Conservation (phyloP, 192 early-diverging fungal genomes). For the Coemansia sp. region DNA sequence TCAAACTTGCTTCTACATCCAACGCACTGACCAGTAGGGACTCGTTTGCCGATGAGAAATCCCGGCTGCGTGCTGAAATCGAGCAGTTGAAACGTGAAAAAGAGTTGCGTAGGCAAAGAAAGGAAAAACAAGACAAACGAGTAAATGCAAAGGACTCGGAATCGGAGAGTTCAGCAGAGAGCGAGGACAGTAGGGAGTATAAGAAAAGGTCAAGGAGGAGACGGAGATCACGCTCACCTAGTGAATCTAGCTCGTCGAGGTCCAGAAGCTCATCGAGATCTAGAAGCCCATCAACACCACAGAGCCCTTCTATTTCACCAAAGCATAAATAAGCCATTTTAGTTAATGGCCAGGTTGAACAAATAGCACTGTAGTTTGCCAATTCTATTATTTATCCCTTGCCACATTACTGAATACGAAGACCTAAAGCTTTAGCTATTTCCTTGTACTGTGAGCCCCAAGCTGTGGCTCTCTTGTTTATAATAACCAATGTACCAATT, state of each 20-base stretch:
- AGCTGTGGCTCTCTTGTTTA: too few relatives aligned
- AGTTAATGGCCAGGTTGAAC: too few relatives aligned
- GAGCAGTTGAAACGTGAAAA: slow-evolving; percentile 20
- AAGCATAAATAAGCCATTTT: too few relatives aligned
- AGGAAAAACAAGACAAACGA: not conserved
- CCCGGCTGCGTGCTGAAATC: slow-evolving; percentile 38
- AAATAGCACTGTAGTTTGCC: too few relatives aligned
- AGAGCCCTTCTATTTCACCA: not conserved
- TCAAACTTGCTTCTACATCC: slow-evolving; percentile 24
- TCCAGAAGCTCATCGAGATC: not conserved
- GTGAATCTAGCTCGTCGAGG: not conserved
- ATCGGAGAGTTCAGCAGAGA: not conserved
- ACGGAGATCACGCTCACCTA: slow-evolving; percentile 7
- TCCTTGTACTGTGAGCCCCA: too few relatives aligned
- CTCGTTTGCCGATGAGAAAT: slow-evolving; percentile 43
- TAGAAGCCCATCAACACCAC: not conserved
- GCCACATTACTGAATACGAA: too few relatives aligned
- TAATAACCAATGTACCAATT: too few relatives aligned
- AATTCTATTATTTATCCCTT: too few relatives aligned
- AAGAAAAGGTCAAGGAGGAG: not conserved
- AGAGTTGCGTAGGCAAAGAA: not conserved
- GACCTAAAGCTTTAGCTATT: too few relatives aligned
- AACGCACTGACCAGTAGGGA: slow-evolving; percentile 17
- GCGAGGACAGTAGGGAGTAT: not conserved
- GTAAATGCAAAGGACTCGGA: not conserved